Conservation (phyloP, 345 rosid genomes). For the Lagerstroemia speciosa region DNA sequence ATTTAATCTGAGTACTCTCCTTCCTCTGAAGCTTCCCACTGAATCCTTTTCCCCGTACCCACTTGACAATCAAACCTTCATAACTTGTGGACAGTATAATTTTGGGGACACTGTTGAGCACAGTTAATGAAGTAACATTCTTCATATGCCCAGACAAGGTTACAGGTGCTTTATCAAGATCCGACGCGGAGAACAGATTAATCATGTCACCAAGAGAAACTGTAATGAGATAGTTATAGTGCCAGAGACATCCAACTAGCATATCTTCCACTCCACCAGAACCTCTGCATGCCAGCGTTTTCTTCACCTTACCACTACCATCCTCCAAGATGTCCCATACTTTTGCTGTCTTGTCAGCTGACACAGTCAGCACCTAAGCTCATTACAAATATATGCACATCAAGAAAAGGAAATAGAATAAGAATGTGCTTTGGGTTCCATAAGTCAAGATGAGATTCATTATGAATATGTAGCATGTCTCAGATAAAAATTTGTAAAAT, state of each 20-base stretch:
- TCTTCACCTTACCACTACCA: conserved; percentile 58
- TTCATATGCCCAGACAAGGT: conserved; percentile 84
- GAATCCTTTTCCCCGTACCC: conserved; percentile 87
- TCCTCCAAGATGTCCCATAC: conserved; percentile 78
- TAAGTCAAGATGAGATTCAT: background rate
- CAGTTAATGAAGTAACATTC: conserved; percentile 62
- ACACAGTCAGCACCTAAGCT: conserved; percentile 68
- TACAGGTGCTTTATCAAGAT: conserved; percentile 64
- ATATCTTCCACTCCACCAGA: conserved; percentile 85
- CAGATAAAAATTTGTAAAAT: background rate
- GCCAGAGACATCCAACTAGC: conserved; percentile 97
- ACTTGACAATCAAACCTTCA: conserved; percentile 81
- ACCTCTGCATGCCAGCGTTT: conserved; percentile 56
- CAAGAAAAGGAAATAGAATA: background rate
- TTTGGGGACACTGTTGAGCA: conserved; percentile 53
- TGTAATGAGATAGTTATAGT: conserved; percentile 70
- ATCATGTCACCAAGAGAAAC: conserved; percentile 90
- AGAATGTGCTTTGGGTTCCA: background rate
- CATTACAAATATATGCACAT: background rate
- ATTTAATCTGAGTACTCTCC: conserved; percentile 75
- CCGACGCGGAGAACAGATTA: conserved; percentile 60
- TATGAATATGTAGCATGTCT: background rate
- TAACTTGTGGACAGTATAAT: conserved; percentile 68
- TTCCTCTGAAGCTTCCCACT: conserved; percentile 63
- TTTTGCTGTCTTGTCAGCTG: conserved; percentile 97